A percentile compares a stretch with the other conserved stretches of the same genome.
Conservation (phyloP, 2,329 filamentous ascomycete species). For the Fusarium guadeloupense region DNA sequence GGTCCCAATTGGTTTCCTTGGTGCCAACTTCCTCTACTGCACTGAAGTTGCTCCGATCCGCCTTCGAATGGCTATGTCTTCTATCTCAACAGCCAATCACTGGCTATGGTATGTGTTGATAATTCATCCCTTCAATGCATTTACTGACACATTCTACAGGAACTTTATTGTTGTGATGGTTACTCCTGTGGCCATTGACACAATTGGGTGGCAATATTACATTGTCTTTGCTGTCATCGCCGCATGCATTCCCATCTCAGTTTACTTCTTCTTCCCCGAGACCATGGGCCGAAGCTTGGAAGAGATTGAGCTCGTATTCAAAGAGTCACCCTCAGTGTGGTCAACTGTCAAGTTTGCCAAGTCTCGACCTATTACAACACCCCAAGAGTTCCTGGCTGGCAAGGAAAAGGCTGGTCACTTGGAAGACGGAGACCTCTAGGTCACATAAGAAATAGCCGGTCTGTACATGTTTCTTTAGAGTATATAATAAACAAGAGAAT, state of each 20-base stretch:
- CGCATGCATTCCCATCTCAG: slow-evolving; percentile 55
- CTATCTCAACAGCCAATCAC: slow-evolving; percentile 60
- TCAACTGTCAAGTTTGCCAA: slow-evolving; percentile 32
- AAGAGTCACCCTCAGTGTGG: slow-evolving; percentile 27
- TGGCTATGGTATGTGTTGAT: slow-evolving; percentile 40
- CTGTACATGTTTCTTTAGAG: too few relatives aligned
- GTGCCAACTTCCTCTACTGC: slow-evolving; percentile 68
- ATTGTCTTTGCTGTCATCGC: slow-evolving; percentile 57
- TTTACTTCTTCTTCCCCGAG: slow-evolving; percentile 51
- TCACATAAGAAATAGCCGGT: too few relatives aligned
- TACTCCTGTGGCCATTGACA: slow-evolving; percentile 70
- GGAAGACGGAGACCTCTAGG: slow-evolving; percentile 13
- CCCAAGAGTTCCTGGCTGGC: slow-evolving; percentile 14
- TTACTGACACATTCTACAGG: slow-evolving; percentile 21
- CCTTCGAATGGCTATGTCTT: slow-evolving; percentile 56
- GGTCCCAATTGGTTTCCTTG: slow-evolving; percentile 72
- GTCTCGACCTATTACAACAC: slow-evolving; percentile 21
- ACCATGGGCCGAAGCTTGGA: slow-evolving; percentile 45
- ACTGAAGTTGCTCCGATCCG: slow-evolving; percentile 62
- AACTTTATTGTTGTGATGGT: slow-evolving; percentile 65
- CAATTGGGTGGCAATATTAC: slow-evolving; percentile 62
- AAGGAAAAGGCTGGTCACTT: slow-evolving; percentile 27
- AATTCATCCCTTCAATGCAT: slow-evolving; percentile 28
- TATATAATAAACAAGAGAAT: too few relatives aligned
- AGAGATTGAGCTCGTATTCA: slow-evolving; percentile 44